Base-by-base conservation (phyloP, 257 asterid species). In the Ilex aquifolium region DNA sequence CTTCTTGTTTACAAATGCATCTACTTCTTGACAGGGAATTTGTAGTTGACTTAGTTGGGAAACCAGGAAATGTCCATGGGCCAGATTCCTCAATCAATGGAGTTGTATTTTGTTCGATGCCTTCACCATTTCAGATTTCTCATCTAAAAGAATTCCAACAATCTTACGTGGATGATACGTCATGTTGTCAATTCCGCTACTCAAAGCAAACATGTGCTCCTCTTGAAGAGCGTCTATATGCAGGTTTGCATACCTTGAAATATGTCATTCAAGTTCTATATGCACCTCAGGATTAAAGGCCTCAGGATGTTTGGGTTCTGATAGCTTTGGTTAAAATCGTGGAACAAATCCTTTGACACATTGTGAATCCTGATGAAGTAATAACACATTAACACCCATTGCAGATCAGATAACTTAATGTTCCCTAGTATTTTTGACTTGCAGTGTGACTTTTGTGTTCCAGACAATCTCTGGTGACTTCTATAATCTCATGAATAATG, bases 1-100 rank as follows among this genome's bases (percentile, higher is more conserved):
- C 27, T 21, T 21, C 30, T 57, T 68, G 46, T 58, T 57, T 78
- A 69, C 71, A n/a, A 59, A 44, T 63, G 31, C 58, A 31, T 63
- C 16, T 56, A 50, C 66, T 14, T 71, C 31, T 75, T 67, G 39
- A 65, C 89, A 92, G 98, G 88, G 98, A 92, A 67, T 85, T 80
- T 74, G 91, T 92, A 29, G 92, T 92, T 72, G 98, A 92, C 81
- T 88, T 92, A 60, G 90, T 92, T 62, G 96, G 97, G 68, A 77
- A 85, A 68, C 98, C 98, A 9, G 98, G 98, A 74, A 83, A 79
- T 55, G 66, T 92, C 57, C 89, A 80, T 14, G 79, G 82, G 61
- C 93, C 96, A 58, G 95, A 89, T 81, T 92, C 95, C 49, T 92
- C 95, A 15, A 79, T 89, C 64, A 89, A 80, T 61, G 91, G 87